Evolutionary conservation across 1,284 basidiomycete genomes (phyloP), one percentile per base, ranked within the genome.

Genomic region (Cerrena zonata): DNA sequence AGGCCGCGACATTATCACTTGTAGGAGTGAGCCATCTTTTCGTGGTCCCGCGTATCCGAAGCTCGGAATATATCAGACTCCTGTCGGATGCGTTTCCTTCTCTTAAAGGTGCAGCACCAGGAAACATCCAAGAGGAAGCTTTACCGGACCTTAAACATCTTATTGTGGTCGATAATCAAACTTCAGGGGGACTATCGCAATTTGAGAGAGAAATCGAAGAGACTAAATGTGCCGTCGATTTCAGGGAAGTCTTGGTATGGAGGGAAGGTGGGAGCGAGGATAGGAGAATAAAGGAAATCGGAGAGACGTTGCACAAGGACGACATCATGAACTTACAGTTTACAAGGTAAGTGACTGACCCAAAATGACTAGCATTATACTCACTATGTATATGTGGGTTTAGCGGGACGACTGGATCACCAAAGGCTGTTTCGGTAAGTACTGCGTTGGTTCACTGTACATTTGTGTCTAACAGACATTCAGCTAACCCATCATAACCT

Each of bases 291-390:
- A 60, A 64, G 48, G 58, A 59, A 46, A 68, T 70, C 4, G 49
- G 43, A 10, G 4, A 45, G 27, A 45, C 24, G 13, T 56, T 83
- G 51, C 50, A 73, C 12, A 77, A 78, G 39, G 79, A 88, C 51
- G 89, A 91, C 37, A 73, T 91, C 2, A 82, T 90, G 49, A 92
- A 91, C 60, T 59, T 92, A 53, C 89, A 91, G 62, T 89, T 90
- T 58, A 91, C 89, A 19, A 90, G 87, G 87, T 86, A 53, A 7
- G 68, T 47, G 2, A 11, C 30, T 44, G 19, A 30, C 22, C 27
- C 3, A 7, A 2, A 22, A 27, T 1, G 13, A 12, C 12, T 18
- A 7, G 30, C 15, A 39, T n/a, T n/a, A 5, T 4, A n/a, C 18
- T 27, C 2, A 25, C n/a, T n/a, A n/a, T n/a, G n/a, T n/a, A n/a